Evolutionary conservation across 2,329 filamentous ascomycete species (phyloP), one percentile per base, ranked within the genome.

Genomic region (Xylariaceae sp.): DNA sequence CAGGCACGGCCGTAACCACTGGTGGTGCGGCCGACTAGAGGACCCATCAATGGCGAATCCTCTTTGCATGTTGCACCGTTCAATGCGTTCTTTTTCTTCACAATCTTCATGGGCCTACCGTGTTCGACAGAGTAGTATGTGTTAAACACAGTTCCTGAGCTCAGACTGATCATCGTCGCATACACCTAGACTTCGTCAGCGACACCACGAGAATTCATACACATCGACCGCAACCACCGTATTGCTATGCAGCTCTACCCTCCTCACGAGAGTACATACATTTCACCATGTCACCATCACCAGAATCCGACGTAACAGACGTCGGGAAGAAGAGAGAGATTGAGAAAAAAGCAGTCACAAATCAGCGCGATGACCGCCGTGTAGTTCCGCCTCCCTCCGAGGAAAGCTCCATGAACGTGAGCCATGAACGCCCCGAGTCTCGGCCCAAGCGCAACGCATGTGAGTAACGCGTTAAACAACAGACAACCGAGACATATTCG

Each of bases 241-340:
- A 11, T 5, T 15, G 23, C 10, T 45, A 45, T 45, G 13, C 13
- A 45, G 13, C 42, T 15, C 37, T 7, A 18, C n/a, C 23, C 37
- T 42, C 10, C 10, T 30, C 11, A 17, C 34, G 45, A 15, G 11
- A 53, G 13, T 45, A 45, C 42, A 13, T 45, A 45, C 42, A 45
- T 34, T 49, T 15, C 15, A 54, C 18, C 35, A 70, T 70, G 69
- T 53, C 69, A 8, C 44, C 61, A 30, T 30, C 23, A 1, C 55
- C 55, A 15, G 68, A 68, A 34, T 66, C 66, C 10, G 68, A 71
- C 37, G 34, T 68, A 9, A 71, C 76, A 64, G 75, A 78, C 67
- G 74, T 74, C 6, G 74, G 75, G 55, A 75, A 72, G 0, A 67
- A 72, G 55, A 74, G 77, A 51, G 77, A 78, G 61, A 76, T 77